Evolutionary conservation across 352 stramenopile genomes (phyloP).

Genomic region (Globisporangium acanthophoron): DNA sequence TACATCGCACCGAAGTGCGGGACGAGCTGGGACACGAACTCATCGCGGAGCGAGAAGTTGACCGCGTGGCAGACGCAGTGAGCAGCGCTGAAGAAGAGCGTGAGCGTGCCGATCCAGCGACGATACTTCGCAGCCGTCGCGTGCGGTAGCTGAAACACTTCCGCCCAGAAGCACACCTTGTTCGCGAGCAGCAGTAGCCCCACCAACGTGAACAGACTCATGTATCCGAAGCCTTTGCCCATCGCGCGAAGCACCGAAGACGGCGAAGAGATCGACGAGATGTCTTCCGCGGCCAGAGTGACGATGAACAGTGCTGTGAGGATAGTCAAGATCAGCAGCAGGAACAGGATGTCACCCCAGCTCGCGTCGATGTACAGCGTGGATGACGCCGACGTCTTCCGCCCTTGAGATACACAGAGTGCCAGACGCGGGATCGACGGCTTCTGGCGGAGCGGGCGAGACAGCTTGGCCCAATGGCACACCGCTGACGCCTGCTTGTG

Average conservation of each 20-base stretch:
- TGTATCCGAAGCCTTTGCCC: slow-evolving; percentile 23
- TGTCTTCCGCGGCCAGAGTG: slow-evolving; percentile 4
- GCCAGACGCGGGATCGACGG: slow-evolving; percentile 8
- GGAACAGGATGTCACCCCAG: slow-evolving; percentile 18
- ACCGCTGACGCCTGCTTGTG: slow-evolving; percentile 4
- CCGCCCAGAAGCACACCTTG: slow-evolving; percentile 19
- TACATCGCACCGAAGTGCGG: slow-evolving; percentile 19
- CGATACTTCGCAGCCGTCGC: slow-evolving; percentile 18
- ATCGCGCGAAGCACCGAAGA: slow-evolving; percentile 13
- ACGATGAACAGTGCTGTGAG: slow-evolving; percentile 22
- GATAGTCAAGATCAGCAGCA: slow-evolving; percentile 10
- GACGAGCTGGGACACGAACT: slow-evolving; percentile 17
- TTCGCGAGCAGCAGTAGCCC: slow-evolving; percentile 15
- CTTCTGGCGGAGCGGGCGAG: slow-evolving; percentile 17
- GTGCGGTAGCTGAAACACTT: slow-evolving; percentile 20
- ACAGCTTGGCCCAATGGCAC: neutral
- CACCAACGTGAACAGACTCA: slow-evolving; percentile 20
- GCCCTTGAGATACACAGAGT: neutral
- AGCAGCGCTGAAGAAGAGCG: slow-evolving; percentile 5
- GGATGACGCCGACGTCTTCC: neutral
- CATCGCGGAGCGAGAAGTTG: slow-evolving; percentile 11
- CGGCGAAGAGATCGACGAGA: slow-evolving; percentile 8
- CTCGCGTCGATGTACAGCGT: slow-evolving; percentile 20
- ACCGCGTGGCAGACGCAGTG: slow-evolving; percentile 24
- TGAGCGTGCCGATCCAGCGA: slow-evolving; percentile 17